Evolutionary conservation across 208 protist species (phyloP), one percentile per base, ranked within the genome.

Genomic region (Leishmania amazonensis): DNA sequence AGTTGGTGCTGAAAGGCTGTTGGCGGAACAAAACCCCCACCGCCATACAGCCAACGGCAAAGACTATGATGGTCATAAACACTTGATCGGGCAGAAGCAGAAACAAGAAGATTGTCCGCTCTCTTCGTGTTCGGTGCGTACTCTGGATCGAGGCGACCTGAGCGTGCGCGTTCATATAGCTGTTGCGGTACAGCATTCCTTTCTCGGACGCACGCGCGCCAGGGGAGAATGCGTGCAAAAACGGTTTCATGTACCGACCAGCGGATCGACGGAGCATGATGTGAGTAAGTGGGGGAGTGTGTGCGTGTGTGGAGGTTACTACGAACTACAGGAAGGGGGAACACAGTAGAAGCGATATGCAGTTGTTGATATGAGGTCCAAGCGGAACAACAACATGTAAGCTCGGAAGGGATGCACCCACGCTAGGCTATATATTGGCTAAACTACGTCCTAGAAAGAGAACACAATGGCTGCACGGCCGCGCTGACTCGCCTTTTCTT

Each of bases 131-230:
- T 17, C 91, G 91, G 87, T 97, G 94, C 31, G 88, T 86, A 54
- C 76, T 77, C 42, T 92, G 87, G 79, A 97, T 93, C 15, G 90
- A 89, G 64, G 89, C 85, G 6, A 96, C 76, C 35, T 92, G 91
- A 8, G 92, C 89, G 79, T 96, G 91, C 0, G 89, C 87, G 78
- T 97, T 97, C 87, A 94, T 91, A 79, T 97, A 94, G 83, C 85
- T 95, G 82, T 96, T 96, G 73, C 95, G 95, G 86, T 97, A 97
- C 54, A 97, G 78, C 88, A 95, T 93, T 15, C 95, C 95, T 80
- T 95, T 95, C 79, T 97, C 92, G 3, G 95, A 94, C 17, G 95
- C 58, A 58, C 91, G 85, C 9, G 73, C 85, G n/a, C 93, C 95
- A 31, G 93, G 93, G 28, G 92, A 94, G 80, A 97, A 94, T 71